Evolutionary conservation across 352 stramenopile genomes (phyloP).

Genomic region (Pythium grandisporangium): DNA sequence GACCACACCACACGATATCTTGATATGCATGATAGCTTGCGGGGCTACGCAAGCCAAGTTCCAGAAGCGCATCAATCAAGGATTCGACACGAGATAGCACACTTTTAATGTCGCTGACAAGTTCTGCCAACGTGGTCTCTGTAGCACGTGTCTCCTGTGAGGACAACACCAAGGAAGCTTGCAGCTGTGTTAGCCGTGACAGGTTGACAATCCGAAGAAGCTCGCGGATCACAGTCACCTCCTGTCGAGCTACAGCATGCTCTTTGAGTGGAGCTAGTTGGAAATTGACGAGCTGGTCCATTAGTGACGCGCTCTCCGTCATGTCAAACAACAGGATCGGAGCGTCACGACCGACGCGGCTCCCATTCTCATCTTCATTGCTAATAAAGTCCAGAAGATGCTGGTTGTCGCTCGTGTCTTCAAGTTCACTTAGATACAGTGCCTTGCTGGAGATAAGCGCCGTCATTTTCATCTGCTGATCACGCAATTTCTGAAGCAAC

Average conservation of each 20-base stretch:
- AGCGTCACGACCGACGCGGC: slow-evolving; percentile 30
- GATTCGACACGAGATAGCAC: slow-evolving; percentile 36
- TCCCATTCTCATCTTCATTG: slow-evolving; percentile 9
- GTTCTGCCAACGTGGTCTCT: not conserved
- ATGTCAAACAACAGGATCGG: slow-evolving; percentile 79
- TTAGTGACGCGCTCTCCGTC: slow-evolving; percentile 52
- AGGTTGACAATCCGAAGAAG: slow-evolving; percentile 54
- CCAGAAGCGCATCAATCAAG: slow-evolving; percentile 42
- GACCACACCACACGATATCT: slow-evolving; percentile 80
- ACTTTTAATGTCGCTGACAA: slow-evolving; percentile 16
- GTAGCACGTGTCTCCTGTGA: not conserved
- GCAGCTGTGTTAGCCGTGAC: slow-evolving; percentile 23
- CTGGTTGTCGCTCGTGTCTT: slow-evolving; percentile 19
- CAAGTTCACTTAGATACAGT: slow-evolving; percentile 53
- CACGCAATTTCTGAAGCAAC: slow-evolving; percentile 50
- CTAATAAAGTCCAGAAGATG: slow-evolving; percentile 22
- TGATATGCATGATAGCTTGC: slow-evolving; percentile 70
- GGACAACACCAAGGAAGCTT: not conserved
- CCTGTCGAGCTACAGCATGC: slow-evolving; percentile 49
- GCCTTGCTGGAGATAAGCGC: slow-evolving; percentile 56
- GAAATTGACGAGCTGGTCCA: slow-evolving; percentile 65
- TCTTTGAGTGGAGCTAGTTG: slow-evolving; percentile 73
- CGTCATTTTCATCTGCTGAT: slow-evolving; percentile 40
- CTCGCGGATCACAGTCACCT: slow-evolving; percentile 46
- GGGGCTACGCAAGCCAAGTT: slow-evolving; percentile 46